Conservation (phyloP, 78 protist genomes). For the Isochrysis galbana region DNA sequence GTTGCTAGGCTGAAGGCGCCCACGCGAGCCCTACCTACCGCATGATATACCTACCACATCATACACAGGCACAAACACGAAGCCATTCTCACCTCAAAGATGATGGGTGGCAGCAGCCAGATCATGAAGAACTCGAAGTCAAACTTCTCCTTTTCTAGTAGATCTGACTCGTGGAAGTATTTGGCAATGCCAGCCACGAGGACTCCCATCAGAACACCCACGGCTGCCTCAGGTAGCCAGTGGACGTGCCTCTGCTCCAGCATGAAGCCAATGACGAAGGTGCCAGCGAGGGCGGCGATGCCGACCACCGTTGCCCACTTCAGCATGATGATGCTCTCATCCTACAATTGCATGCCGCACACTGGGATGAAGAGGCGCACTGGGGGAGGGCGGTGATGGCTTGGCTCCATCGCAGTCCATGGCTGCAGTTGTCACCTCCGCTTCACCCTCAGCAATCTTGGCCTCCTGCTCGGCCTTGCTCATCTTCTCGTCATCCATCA, state of each 20-base stretch:
- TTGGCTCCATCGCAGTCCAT: no score
- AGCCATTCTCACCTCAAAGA: no score
- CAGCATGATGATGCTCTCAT: not conserved
- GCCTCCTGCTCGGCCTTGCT: not conserved
- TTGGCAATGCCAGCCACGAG: not conserved
- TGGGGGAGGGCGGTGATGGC: no score
- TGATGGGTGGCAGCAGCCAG: slow-evolving; percentile 55
- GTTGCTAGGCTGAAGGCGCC: no score
- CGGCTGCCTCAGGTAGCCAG: slow-evolving; percentile 26
- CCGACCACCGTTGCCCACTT: not conserved
- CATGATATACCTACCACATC: no score
- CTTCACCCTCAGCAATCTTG: not conserved
- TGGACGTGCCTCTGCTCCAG: not conserved
- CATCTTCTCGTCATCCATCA: not conserved
- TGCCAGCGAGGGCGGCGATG: not conserved
- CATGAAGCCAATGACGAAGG: not conserved
- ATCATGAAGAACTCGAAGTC: slow-evolving; percentile 50
- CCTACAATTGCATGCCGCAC: no score
- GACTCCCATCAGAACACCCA: slow-evolving; percentile 24
- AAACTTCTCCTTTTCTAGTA: not conserved
- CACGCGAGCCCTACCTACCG: no score
- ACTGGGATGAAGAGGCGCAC: no score
- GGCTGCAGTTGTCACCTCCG: no score
- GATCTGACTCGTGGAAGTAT: no score
- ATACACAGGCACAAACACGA: no score